These are phyloP conservation scores for Podospora didyma DNA, from an alignment of 495 filamentous ascomycete genomes.

Conservation along the genomic window DNA sequence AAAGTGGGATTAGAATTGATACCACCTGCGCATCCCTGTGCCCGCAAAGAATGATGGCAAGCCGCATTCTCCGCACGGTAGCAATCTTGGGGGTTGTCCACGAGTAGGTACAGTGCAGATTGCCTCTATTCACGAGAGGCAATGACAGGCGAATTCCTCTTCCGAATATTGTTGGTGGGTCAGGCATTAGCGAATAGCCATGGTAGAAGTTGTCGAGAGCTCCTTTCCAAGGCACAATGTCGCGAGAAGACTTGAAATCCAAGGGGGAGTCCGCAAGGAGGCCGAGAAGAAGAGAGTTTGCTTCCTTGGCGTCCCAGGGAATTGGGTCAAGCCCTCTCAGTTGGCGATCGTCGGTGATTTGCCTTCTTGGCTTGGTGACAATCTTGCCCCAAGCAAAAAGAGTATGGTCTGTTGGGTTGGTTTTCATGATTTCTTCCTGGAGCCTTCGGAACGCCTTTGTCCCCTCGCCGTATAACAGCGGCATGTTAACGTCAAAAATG, in stretches of 20 bases:
- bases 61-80: neutral
- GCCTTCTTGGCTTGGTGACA: neutral
- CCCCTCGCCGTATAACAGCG: neutral
- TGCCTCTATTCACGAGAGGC: neutral
- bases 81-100: neutral
- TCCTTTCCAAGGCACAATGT: constrained; percentile 4
- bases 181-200: neutral
- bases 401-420: constrained; percentile 24
- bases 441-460: neutral
- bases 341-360: neutral
- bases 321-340: neutral
- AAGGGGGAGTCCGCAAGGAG: constrained; percentile 16
- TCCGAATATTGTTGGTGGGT: neutral
- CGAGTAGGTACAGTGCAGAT: neutral
- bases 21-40: neutral
- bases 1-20: neutral
- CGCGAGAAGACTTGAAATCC: constrained; percentile 15
- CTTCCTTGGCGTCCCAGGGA: constrained; percentile 1
- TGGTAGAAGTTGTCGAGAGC: constrained; percentile 8
- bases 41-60: neutral
- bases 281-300: constrained; percentile 2
- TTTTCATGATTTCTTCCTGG: constrained; percentile 13
- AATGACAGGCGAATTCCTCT: neutral
- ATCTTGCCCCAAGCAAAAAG: constrained; percentile 24
- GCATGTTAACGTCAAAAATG: neutral